Evolutionary conservation across 805 yeast species (phyloP), one percentile per base, ranked within the genome.

Genomic region (Dipodascus geniculatus): DNA sequence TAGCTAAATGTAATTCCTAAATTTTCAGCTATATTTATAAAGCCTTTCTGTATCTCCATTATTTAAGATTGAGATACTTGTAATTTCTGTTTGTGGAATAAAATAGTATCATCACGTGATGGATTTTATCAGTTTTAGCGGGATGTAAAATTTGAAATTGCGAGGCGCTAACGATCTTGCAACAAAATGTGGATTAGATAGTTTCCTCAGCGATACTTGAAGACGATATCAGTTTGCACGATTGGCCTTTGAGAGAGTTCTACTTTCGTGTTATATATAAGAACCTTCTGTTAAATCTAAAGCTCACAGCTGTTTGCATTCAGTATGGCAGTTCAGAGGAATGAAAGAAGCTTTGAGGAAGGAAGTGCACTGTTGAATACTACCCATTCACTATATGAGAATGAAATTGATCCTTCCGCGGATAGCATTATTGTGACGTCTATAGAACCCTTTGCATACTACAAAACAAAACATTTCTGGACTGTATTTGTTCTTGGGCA

Each of bases 401-500:
- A 23, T 11, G 48, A n/a, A 17, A 20, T 42, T 11, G 22, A 42
- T 16, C 9, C 6, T 11, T 11, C 9, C 48, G 11, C 20, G 9
- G 48, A 6, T 42, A 8, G n/a, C n/a, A n/a, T n/a, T n/a, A n/a
- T n/a, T n/a, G n/a, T n/a, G n/a, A n/a, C n/a, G n/a, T n/a, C n/a
- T n/a, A n/a, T 52, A 50, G 50, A 31, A 22, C 49, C 49, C n/a
- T 59, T 60, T 49, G 54, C 50, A 19, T 70, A 68, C 52, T 49
- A 72, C 28, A 48, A 63, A 20, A 64, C 71, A 38, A 54, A 56
- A 48, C 63, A 68, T n/a, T 73, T 73, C 56, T 71, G 74, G 73
- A 60, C 71, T 51, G 72, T 72, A 24, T 64, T 73, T 47, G 42
- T 71, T n/a, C 68, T 65, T 31, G 76, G 76, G 48, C 76, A 73